Evolutionary conservation across 2,329 filamentous ascomycete genomes (phyloP), one percentile per base, ranked within the genome.

Genomic region (Mycosphaerelloides madeirae): DNA sequence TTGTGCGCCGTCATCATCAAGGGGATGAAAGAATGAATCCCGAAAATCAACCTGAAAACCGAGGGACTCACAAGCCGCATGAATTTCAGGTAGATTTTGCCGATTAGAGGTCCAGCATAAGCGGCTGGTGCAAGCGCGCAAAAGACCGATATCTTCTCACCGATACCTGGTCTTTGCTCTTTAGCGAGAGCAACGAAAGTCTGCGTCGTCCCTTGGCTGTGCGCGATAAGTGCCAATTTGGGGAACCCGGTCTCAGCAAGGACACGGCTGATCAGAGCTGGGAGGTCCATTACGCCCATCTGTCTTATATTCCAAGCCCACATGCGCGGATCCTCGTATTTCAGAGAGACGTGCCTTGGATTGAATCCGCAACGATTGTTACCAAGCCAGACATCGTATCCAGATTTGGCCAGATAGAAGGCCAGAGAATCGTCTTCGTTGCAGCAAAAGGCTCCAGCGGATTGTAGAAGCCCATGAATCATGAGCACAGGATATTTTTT

Each of bases 231-330:
- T 0, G 84, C 90, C 3, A 95, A 73, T 63, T 91, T 93, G 13
- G 79, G 72, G 58, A 94, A 95, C 0, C 85, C 83, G 0, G 90
- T 96, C 67, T 94, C 85, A 31, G 75, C 76, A 2, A 95, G 74
- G 1, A 96, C 87, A 5, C 87, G 81, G 0, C 84, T 87, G 1
- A 85, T 78, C 28, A 96, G 75, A 0, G 90, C 89, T 0, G 90
- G 78, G 2, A 97, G 75, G 62, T 97, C 91, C 61, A 94, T 80
- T 1, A 90, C 83, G 3, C 89, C 91, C 85, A 96, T 94, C 60
- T 95, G 87, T 0, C 87, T 80, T 43, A 96, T 94, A 54, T 95
- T 95, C 91, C 91, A 97, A 31, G 83, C 81, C 91, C 91, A 96
- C 87, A 96, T 94, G 22, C 89, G 79, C 1, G 91, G 90, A 60